Conservation (phyloP, 768 basidiomycete genomes). For the Scleroderma citrinum region DNA sequence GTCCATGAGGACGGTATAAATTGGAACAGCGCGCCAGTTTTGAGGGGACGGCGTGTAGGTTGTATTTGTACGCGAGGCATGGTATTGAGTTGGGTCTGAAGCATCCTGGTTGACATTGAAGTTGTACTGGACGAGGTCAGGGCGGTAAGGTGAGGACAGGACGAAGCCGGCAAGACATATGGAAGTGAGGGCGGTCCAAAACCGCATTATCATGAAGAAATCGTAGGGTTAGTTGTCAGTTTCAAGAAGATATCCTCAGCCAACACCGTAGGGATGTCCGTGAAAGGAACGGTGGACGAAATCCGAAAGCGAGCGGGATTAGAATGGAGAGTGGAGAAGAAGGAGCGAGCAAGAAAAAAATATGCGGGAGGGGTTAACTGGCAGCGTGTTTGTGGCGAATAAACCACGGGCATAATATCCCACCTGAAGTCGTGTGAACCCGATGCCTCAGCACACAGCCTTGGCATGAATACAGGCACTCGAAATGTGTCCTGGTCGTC, state of each 20-base stretch:
- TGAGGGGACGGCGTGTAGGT: constrained; percentile 73
- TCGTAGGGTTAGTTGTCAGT: not conserved
- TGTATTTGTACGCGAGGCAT: constrained; percentile 49
- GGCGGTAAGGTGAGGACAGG: constrained; percentile 60
- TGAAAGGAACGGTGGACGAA: not conserved
- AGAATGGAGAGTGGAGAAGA: not conserved
- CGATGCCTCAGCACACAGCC: too few species aligned
- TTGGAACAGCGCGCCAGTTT: constrained; percentile 82
- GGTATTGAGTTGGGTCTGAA: constrained; percentile 58
- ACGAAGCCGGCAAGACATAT: constrained; percentile 32
- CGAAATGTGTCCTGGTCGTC: too few species aligned
- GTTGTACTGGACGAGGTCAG: constrained; percentile 67
- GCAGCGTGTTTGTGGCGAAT: too few species aligned
- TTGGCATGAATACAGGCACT: too few species aligned
- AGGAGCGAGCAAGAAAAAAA: not conserved
- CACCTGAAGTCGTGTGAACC: too few species aligned
- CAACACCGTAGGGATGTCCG: not conserved
- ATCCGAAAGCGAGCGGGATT: not conserved
- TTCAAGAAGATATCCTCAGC: not conserved
- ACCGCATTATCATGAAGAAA: constrained; percentile 35
- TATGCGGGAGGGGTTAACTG: constrained; percentile 8
- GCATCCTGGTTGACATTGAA: constrained; percentile 75
- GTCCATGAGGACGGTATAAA: constrained; percentile 81
- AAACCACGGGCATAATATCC: not conserved
- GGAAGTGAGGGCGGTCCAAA: constrained; percentile 32